Percentiles rank a stretch among this genome's conserved stretches.
phyloP scores from a whole-genome alignment of 179 eudicot genomes.

The Drosera spatulata region DNA sequence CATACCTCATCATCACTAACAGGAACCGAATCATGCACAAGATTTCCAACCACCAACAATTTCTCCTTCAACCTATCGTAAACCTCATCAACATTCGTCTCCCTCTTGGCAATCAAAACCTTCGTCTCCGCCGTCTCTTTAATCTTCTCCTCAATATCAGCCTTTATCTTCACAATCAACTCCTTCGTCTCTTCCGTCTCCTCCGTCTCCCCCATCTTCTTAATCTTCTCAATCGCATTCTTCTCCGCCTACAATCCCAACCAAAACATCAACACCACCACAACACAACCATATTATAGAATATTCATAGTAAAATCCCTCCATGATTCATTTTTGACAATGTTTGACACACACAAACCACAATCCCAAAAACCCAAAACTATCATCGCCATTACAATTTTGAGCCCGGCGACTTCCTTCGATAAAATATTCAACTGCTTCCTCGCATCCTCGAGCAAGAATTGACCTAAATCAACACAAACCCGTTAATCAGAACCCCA shows the following conservation, averaged over 20 bases:
- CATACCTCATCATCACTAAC: constrained; percentile 62
- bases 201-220: constrained; percentile 23
- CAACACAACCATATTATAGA: no score
- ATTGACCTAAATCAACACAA: constrained; percentile 35
- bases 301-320: no score
- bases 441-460: constrained; percentile 65
- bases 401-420: constrained; percentile 53
- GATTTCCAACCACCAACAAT: constrained; percentile 62
- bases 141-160: no score
- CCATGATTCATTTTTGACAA: no score
- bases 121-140: constrained; percentile 46
- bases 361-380: not conserved
- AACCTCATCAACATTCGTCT: constrained; percentile 66
- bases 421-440: constrained; percentile 58
- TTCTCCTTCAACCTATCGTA: constrained; percentile 41
- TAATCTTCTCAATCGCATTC: constrained; percentile 59
- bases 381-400: constrained; percentile 38
- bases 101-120: constrained; percentile 30
- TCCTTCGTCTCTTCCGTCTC: constrained; percentile 20
- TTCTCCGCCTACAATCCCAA: constrained; percentile 31
- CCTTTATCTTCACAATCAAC: no score
- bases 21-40: constrained; percentile 89
- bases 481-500: no score
- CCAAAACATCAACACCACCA: not conserved
- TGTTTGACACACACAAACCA: not conserved